Conservation (phyloP, 805 yeast genomes). For the Candida ascalaphidarum region DNA sequence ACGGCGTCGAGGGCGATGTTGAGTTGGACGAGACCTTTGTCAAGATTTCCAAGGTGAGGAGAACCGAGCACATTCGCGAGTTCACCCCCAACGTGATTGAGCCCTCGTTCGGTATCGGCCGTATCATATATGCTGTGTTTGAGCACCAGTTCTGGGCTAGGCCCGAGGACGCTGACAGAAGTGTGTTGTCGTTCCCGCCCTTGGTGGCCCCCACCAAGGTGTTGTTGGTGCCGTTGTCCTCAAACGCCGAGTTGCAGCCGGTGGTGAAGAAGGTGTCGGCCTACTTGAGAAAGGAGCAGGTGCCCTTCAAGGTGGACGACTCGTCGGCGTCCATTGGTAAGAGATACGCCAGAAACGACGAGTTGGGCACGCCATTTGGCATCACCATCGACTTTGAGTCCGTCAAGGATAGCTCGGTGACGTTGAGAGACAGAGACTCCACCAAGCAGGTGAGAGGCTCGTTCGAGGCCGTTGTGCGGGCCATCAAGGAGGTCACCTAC, state of each 20-base stretch:
- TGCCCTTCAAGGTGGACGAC: constrained; percentile 94
- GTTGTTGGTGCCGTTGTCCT: constrained; percentile 86
- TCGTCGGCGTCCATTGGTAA: constrained; percentile 96
- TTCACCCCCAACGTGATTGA: constrained; percentile 95
- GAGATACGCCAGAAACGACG: constrained; percentile 97
- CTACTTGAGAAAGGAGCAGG: constrained; percentile 66
- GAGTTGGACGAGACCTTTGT: constrained; percentile 71
- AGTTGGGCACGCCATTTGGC: constrained; percentile 98
- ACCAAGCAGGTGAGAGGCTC: constrained; percentile 95
- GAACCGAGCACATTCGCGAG: constrained; percentile 88
- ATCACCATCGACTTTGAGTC: constrained; percentile 95
- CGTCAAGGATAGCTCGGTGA: constrained; percentile 76
- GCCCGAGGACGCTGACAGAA: constrained; percentile 80
- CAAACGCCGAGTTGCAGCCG: constrained; percentile 72
- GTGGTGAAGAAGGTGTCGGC: constrained; percentile 62
- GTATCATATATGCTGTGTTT: constrained; percentile 85
- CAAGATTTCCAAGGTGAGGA: constrained; percentile 67
- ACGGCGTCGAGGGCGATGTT: constrained; percentile 54
- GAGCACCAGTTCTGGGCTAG: constrained; percentile 96
- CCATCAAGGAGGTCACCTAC: constrained; percentile 70
- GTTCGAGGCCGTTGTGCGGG: constrained; percentile 56
- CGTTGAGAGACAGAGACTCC: constrained; percentile 95
- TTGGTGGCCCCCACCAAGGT: constrained; percentile 97
- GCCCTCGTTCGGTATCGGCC: constrained; percentile 98
- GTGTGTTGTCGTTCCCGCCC: constrained; percentile 86